Evolutionary conservation across 768 basidiomycete genomes (phyloP).

Genomic region (Strobilomyces dryophilus): DNA sequence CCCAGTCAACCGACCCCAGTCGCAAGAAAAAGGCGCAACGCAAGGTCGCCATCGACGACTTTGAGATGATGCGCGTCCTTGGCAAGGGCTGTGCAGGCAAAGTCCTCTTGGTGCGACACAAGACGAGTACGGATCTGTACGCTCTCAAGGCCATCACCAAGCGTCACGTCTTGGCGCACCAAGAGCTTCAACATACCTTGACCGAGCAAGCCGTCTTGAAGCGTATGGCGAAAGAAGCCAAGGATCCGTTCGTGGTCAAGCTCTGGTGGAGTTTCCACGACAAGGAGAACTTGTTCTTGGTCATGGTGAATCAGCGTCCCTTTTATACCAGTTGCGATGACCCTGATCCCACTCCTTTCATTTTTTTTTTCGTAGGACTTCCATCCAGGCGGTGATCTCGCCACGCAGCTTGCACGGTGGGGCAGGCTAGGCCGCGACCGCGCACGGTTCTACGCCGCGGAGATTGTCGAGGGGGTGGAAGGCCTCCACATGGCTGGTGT

Average conservation of each 20-base stretch:
- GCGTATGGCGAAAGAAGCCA: conserved; percentile 83
- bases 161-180: conserved; percentile 92
- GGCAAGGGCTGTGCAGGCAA: conserved; percentile 98
- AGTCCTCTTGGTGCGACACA: conserved; percentile 86
- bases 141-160: conserved; percentile 99
- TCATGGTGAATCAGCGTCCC: conserved; percentile 61
- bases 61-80: conserved; percentile 95
- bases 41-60: conserved; percentile 84
- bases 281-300: conserved; percentile 93
- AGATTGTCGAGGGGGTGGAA: conserved; percentile 95
- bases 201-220: conserved; percentile 96
- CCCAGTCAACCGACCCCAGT: conserved; percentile 45
- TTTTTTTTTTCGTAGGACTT: conserved; percentile 58
- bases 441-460: conserved; percentile 94
- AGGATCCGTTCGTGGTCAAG: conserved; percentile 93
- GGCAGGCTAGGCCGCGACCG: conserved; percentile 90
- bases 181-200: conserved; percentile 93
- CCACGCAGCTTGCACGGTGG: conserved; percentile 96
- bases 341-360: conserved; percentile 14
- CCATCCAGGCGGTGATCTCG: conserved; percentile 94
- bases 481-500: conserved; percentile 92
- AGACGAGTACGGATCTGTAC: conserved; percentile 65
- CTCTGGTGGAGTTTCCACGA: conserved; percentile 99
- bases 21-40: conserved; percentile 51
- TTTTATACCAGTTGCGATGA: conserved; percentile 11